phyloP scores from a whole-genome alignment of 225 moss, liverwort and hornwort genomes.

The Physcomitrellopsis africana region DNA sequence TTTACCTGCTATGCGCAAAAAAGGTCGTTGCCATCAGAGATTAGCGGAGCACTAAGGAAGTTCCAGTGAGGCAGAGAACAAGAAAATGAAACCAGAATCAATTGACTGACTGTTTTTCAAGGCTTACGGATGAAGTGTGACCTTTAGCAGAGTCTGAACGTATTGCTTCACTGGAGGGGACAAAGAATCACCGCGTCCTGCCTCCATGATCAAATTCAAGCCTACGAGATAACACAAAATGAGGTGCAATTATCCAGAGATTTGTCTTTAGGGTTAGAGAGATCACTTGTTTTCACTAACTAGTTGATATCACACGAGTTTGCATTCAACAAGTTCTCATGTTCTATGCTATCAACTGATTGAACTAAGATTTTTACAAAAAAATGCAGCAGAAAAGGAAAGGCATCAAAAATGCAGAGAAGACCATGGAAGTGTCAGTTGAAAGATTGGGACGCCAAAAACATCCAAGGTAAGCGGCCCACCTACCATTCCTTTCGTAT shows the following conservation, averaged over 20 bases:
- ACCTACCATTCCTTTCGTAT: constrained; percentile 84
- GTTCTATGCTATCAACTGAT: neutral
- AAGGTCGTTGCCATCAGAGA: constrained; percentile 19
- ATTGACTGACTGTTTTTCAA: neutral
- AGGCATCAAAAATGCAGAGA: neutral
- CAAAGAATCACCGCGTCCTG: constrained; percentile 71
- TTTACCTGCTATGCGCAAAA: constrained; percentile 68
- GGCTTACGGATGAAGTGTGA: constrained; percentile 19
- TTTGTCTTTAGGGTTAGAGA: neutral
- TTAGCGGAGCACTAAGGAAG: constrained; percentile 3
- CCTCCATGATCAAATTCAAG: constrained; percentile 63
- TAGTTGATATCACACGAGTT: neutral
- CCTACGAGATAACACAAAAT: constrained; percentile 43
- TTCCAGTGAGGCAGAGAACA: neutral
- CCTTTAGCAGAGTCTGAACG: constrained; percentile 80
- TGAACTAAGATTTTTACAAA: neutral
- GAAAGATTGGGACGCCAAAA: neutral
- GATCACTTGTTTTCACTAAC: neutral
- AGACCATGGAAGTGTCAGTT: neutral
- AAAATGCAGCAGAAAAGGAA: neutral
- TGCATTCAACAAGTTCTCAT: neutral
- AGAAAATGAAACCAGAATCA: neutral
- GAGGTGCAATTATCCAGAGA: neutral
- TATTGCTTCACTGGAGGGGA: constrained; percentile 69
- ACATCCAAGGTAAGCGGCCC: constrained; percentile 22